Evolutionary conservation across 2,329 filamentous ascomycete species (phyloP), one percentile per base, ranked within the genome.

Genomic region (Diaporthe sp.): DNA sequence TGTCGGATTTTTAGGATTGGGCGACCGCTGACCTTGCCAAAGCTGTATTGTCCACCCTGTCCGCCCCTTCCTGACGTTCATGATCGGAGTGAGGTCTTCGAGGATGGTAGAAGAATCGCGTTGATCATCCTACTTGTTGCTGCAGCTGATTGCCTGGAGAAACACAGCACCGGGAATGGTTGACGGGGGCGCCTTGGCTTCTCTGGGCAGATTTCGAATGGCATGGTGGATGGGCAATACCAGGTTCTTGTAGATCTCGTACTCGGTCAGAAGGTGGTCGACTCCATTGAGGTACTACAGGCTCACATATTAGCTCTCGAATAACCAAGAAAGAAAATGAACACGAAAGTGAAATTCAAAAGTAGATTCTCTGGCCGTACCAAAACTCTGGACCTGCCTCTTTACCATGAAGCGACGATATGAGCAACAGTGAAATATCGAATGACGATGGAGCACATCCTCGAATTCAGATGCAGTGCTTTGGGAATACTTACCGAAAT

Each of bases 231-330:
- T 20, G 0, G 49, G 65, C 22, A 70, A 20, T 25, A 37, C 47
- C 31, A 70, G 34, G 15, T 39, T 53, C 47, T 39, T 37, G 49
- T 70, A 55, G 31, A 70, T 70, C 1, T 39, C 34, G 65, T 70
- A 70, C 25, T 70, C 65, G n/a, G 65, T 15, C 12, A 70, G 6
- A 9, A 70, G 65, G 13, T 55, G 65, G 17, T 70, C 65, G 4
- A 70, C 65, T 6, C 65, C 65, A 4, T 70, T 55, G 65, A 70
- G 55, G 10, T 70, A 70, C 65, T 70, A n/a, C 15, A 55, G 47
- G 2, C 3, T 53, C 31, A 12, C 9, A 13, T 4, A 9, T 70
- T 20, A 70, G 65, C 34, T 22, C 34, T 70, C 22, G 22, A 10
- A 13, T 42, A 15, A 39, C 8, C 15, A 28, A 51, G 2, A 0